Conservation (phyloP, 2,329 filamentous ascomycete species). For the Pyricularia sp. region DNA sequence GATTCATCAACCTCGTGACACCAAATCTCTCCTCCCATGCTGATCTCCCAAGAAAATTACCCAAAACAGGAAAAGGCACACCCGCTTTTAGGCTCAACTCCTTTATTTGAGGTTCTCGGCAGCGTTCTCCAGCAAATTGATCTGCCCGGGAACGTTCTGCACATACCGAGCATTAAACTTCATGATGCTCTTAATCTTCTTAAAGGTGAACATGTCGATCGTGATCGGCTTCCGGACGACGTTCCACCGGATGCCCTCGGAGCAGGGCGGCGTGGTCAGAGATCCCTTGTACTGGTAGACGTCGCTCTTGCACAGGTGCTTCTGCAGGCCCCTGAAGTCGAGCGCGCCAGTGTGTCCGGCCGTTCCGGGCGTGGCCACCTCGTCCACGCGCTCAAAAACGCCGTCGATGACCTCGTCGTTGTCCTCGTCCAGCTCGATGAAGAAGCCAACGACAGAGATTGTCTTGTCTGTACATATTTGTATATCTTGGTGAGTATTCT, state of each 20-base stretch:
- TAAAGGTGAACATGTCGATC: constrained; percentile 38
- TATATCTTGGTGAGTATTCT: background rate
- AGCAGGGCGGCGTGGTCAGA: constrained; percentile 54
- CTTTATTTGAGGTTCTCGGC: background rate
- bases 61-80: background rate
- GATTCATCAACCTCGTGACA: background rate
- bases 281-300: constrained; percentile 39
- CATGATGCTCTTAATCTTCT: constrained; percentile 40
- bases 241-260: constrained; percentile 45
- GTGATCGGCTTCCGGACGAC: constrained; percentile 36
- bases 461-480: constrained; percentile 17
- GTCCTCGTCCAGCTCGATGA: constrained; percentile 21
- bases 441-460: constrained; percentile 27
- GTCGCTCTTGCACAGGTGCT: constrained; percentile 1
- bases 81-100: too few species aligned
- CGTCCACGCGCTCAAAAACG: constrained; percentile 26
- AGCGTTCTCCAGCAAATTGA: constrained; percentile 28
- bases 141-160: constrained; percentile 36
- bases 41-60: background rate
- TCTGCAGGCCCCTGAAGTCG: constrained; percentile 26
- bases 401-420: constrained; percentile 22
- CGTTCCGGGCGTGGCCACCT: constrained; percentile 29
- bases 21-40: too few species aligned
- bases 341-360: constrained; percentile 25
- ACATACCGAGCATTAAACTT: constrained; percentile 47